Evolutionary conservation across 2,329 filamentous ascomycete species (phyloP).

Genomic region (Helotiales sp.): DNA sequence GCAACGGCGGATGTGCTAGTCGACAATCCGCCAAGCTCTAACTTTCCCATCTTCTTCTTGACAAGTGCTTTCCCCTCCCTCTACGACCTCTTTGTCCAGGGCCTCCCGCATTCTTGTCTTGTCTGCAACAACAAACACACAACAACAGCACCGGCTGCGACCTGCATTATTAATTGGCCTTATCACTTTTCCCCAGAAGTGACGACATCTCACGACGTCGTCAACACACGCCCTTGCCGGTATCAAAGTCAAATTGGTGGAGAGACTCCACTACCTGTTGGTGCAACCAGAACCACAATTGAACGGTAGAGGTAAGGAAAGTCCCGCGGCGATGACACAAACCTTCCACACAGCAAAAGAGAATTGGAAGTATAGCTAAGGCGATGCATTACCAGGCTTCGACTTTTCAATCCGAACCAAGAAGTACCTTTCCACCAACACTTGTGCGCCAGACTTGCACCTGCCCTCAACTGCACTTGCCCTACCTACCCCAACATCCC

Average conservation of each 20-base stretch:
- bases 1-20: not conserved
- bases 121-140: not conserved
- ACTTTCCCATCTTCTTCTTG: not conserved
- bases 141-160: not conserved
- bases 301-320: constrained; percentile 7
- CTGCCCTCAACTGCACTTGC: not conserved
- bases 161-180: not conserved
- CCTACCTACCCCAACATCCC: not conserved
- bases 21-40: not conserved
- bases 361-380: not conserved
- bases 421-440: not conserved
- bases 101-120: not conserved
- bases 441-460: not conserved
- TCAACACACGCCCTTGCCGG: no score
- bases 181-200: no score
- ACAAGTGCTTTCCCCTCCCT: no score
- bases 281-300: not conserved
- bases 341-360: not conserved
- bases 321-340: not conserved
- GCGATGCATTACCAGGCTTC: not conserved
- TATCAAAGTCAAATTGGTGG: no score
- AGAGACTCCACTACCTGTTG: not conserved
- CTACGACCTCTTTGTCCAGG: not conserved
- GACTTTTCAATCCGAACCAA: not conserved
- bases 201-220: no score